These are phyloP conservation scores for Camelina hispida DNA, from an alignment of 345 rosid species.

Conservation along the genomic window DNA sequence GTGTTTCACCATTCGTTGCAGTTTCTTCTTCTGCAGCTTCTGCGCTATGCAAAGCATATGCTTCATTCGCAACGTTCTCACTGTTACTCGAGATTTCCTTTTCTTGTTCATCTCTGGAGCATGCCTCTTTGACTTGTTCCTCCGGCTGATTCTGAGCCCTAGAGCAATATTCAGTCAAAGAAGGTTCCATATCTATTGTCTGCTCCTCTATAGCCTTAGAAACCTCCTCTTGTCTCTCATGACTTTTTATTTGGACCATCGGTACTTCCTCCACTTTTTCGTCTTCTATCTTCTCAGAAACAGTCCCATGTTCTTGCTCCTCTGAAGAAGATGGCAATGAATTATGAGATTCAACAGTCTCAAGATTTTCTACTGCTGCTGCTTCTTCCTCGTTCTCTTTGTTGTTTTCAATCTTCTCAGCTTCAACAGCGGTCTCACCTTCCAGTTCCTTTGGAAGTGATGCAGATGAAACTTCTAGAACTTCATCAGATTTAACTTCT, in stretches of 20 bases:
- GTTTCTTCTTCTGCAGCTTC: conserved; percentile 23
- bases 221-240: conserved; percentile 1
- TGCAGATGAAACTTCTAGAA: conserved; percentile 17
- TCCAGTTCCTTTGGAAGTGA: conserved; percentile 17
- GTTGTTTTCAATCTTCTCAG: conserved; percentile 12
- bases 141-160: neutral
- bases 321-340: conserved; percentile 28
- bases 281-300: conserved; percentile 1
- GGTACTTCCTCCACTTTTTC: conserved; percentile 15
- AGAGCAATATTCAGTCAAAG: conserved; percentile 5
- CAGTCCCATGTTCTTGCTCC: conserved; percentile 7
- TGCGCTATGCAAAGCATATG: neutral
- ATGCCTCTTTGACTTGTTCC: conserved; percentile 8
- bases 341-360: conserved; percentile 26
- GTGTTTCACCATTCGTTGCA: conserved; percentile 1
- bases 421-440: conserved; percentile 27
- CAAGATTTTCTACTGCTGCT: conserved; percentile 22
- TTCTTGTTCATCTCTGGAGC: neutral
- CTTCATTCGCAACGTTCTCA: conserved; percentile 17
- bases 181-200: conserved; percentile 14
- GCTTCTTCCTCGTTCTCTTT: conserved; percentile 27
- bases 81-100: neutral
- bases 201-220: conserved; percentile 1
- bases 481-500: conserved; percentile 27
- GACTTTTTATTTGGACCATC: neutral